phyloP scores from a whole-genome alignment of 345 rosid species.

The Hevea brasiliensis region DNA sequence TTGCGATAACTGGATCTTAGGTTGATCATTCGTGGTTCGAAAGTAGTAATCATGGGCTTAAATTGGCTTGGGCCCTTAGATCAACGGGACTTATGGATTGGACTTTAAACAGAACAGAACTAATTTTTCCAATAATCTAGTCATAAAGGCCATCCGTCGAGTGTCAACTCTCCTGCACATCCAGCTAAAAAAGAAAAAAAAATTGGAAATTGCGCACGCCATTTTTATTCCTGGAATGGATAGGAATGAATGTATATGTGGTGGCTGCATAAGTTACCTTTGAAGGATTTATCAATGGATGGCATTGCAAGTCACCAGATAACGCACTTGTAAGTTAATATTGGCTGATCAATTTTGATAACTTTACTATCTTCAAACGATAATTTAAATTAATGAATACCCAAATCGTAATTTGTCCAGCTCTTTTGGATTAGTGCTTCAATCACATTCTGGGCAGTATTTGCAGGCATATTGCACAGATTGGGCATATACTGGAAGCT shows the following conservation, averaged over 20 bases:
- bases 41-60: too few species aligned
- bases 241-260: slow-evolving; percentile 68
- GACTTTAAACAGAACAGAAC: too few species aligned
- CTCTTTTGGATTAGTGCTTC: slow-evolving; percentile 59
- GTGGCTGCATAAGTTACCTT: slow-evolving; percentile 66
- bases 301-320: slow-evolving; percentile 49
- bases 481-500: slow-evolving; percentile 51
- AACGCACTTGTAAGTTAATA: slow-evolving; percentile 52
- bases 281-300: slow-evolving; percentile 59
- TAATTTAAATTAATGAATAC: too few species aligned
- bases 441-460: slow-evolving; percentile 59
- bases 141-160: too few species aligned
- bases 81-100: too few species aligned
- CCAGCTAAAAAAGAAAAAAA: too few species aligned
- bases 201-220: slow-evolving; percentile 49
- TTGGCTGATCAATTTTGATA: neutral
- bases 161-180: too few species aligned
- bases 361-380: too few species aligned
- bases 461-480: slow-evolving; percentile 53
- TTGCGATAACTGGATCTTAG: too few species aligned
- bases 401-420: slow-evolving; percentile 20
- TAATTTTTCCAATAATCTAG: too few species aligned
- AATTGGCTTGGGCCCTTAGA: too few species aligned
- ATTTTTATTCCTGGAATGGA: slow-evolving; percentile 65
- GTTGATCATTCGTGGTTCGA: too few species aligned